These are phyloP conservation scores for Apiospora aurea DNA, from an alignment of 2,329 filamentous ascomycete genomes.

Conservation along the genomic window DNA sequence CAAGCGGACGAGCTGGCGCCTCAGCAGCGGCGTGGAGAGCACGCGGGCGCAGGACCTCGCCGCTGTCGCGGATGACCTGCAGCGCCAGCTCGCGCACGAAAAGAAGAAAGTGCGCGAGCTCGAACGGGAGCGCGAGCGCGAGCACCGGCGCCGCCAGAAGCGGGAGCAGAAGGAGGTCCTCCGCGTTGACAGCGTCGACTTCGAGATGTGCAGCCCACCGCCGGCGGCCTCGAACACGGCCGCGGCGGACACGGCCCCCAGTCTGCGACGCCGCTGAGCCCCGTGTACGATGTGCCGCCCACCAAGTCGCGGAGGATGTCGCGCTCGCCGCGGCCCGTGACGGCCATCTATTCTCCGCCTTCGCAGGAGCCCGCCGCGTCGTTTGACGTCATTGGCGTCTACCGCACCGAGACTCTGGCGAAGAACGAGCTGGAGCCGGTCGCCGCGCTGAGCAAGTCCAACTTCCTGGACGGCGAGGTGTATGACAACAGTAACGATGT, in stretches of 20 bases:
- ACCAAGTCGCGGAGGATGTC: not conserved
- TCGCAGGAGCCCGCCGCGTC: conserved; percentile 19
- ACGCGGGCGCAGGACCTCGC: not conserved
- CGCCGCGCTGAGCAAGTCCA: not conserved
- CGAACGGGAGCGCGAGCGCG: not conserved
- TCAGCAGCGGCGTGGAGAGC: conserved; percentile 10
- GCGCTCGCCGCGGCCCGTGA: not conserved
- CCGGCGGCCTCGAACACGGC: not conserved
- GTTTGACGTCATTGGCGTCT: conserved; percentile 12
- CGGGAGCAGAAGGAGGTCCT: conserved; percentile 22
- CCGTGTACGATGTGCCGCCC: not conserved
- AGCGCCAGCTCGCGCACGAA: not conserved
- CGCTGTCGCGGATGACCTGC: not conserved
- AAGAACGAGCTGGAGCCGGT: not conserved
- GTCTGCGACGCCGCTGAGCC: not conserved
- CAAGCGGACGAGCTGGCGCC: not conserved
- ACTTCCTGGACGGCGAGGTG: not conserved
- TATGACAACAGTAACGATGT: not conserved
- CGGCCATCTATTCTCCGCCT: conserved; percentile 13
- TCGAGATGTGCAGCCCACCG: conserved; percentile 19
- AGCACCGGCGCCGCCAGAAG: not conserved
- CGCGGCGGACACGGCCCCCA: not conserved
- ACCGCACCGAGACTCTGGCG: conserved; percentile 17
- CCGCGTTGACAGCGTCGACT: conserved; percentile 2
- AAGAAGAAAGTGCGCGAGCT: not conserved